Conservation (phyloP, 495 filamentous ascomycete species). For the Hyaloscypha finlandica region DNA sequence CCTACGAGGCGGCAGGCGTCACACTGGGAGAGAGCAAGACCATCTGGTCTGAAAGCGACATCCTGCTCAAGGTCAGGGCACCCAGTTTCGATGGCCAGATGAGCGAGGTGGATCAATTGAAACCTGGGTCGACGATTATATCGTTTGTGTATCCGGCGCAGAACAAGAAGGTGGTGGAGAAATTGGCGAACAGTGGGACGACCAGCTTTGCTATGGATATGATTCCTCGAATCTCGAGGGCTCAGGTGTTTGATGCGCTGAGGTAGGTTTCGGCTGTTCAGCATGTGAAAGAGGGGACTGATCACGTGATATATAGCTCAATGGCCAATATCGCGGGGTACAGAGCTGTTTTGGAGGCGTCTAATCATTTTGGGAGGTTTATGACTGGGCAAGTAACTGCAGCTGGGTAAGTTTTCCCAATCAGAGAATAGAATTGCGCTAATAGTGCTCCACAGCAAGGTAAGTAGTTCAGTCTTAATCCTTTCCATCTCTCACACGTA, state of each 20-base stretch:
- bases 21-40: conserved; percentile 61
- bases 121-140: conserved; percentile 66
- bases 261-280: conserved; percentile 33
- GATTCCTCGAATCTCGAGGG: conserved; percentile 80
- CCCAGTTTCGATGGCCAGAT: conserved; percentile 50
- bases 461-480: conserved; percentile 11
- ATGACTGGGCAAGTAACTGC: conserved; percentile 82
- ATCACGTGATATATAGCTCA: conserved; percentile 45
- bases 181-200: conserved; percentile 60
- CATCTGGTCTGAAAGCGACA: conserved; percentile 70
- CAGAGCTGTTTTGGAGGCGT: conserved; percentile 80
- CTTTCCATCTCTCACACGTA: conserved; percentile 18
- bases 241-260: conserved; percentile 77
- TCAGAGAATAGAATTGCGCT: conserved; percentile 23
- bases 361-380: conserved; percentile 80
- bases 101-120: conserved; percentile 61
- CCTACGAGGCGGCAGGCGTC: conserved; percentile 71
- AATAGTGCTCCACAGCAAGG: conserved; percentile 30
- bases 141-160: conserved; percentile 76
- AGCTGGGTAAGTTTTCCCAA: conserved; percentile 52
- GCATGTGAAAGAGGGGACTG: conserved; percentile 9
- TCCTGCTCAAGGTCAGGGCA: conserved; percentile 76
- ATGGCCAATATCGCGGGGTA: conserved; percentile 91
- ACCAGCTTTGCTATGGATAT: conserved; percentile 83
- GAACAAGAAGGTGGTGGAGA: conserved; percentile 68